phyloP scores from a whole-genome alignment of 768 basidiomycete species.

The Naematelia encephala region DNA sequence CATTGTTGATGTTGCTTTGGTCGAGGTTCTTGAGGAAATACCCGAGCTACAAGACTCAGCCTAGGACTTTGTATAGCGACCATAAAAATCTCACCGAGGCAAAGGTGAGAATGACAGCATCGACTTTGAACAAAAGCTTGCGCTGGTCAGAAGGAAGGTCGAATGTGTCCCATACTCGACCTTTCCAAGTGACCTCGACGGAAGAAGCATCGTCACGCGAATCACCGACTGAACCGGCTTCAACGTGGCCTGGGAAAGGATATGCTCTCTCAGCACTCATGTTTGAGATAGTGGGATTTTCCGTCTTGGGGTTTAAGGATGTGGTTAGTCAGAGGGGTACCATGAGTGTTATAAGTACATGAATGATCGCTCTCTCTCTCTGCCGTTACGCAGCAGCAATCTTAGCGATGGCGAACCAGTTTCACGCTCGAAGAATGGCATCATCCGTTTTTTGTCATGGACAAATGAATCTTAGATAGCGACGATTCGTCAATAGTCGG shows the following conservation, averaged over 20 bases:
- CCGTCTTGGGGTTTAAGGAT: neutral
- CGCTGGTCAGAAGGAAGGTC: conserved; percentile 11
- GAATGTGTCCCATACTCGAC: conserved; percentile 30
- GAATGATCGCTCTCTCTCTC: no score
- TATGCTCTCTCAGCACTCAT: neutral
- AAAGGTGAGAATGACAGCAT: conserved; percentile 24
- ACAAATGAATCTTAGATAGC: no score
- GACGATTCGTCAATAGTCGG: neutral
- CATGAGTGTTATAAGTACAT: neutral
- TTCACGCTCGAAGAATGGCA: neutral
- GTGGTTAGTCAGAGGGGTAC: neutral
- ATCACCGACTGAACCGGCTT: neutral
- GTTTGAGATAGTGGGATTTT: neutral
- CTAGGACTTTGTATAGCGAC: neutral
- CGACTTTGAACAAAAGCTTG: conserved; percentile 31
- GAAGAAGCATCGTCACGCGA: neutral
- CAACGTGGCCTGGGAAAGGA: conserved; percentile 1
- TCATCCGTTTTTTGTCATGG: no score
- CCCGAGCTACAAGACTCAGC: conserved; percentile 12
- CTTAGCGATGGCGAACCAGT: neutral
- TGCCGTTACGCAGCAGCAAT: no score
- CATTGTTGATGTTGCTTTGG: conserved; percentile 32
- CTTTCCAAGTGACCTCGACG: conserved; percentile 10
- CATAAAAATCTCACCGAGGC: conserved; percentile 16
- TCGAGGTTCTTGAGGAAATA: conserved; percentile 31